Evolutionary conservation across 2,329 filamentous ascomycete species (phyloP).

Genomic region (Aspergillus bombycis): DNA sequence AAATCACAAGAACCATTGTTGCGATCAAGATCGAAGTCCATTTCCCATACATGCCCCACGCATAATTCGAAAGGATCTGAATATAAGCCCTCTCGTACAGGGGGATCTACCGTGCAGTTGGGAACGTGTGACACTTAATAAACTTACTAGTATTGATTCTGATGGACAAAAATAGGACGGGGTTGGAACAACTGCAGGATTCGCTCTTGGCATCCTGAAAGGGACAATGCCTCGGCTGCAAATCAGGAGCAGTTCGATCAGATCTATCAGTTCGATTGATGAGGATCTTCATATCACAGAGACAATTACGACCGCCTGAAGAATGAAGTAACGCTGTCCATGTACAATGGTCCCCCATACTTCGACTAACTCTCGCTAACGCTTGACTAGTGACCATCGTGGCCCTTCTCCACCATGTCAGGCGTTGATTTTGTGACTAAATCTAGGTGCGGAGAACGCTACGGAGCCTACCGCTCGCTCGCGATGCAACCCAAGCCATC

Average conservation of each 20-base stretch:
- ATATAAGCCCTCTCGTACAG: background rate
- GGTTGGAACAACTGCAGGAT: background rate
- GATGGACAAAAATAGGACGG: background rate
- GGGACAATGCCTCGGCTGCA: background rate
- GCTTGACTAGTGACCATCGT: background rate
- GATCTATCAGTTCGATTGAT: background rate
- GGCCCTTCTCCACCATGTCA: background rate
- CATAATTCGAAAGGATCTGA: background rate
- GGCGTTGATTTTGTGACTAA: background rate
- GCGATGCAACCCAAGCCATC: constrained; percentile 1
- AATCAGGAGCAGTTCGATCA: background rate
- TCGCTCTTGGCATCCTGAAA: background rate
- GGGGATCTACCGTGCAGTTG: background rate
- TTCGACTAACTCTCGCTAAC: background rate
- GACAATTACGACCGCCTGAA: background rate
- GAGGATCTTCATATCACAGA: background rate
- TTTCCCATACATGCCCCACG: too few species aligned
- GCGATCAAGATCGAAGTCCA: background rate
- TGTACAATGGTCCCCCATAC: background rate
- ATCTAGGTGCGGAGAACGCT: background rate
- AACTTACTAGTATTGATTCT: background rate
- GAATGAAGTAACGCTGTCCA: background rate
- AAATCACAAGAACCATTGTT: background rate
- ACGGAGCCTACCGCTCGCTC: background rate
- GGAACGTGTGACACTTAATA: background rate